Evolutionary conservation across 768 basidiomycete species (phyloP), one percentile per base, ranked within the genome.

Genomic region (Mycena leptocephala): DNA sequence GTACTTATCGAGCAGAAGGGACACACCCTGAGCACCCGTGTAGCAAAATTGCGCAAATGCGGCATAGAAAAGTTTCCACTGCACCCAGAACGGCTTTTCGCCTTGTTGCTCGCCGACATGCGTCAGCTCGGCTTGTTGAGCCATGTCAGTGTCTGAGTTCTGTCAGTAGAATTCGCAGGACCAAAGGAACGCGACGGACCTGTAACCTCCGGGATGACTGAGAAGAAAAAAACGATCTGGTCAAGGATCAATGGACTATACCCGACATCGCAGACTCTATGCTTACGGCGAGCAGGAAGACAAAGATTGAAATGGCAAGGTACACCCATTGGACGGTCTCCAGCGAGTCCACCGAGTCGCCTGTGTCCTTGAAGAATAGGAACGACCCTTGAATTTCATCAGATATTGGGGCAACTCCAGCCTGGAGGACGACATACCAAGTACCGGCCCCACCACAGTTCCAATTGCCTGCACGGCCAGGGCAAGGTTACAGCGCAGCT

Each of bases 311-410:
- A 62, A 85, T 84, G 35, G 84, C 83, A 24, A 84, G 83, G 43
- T 85, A 85, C 20, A 84, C 83, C 84, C 83, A 85, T 81, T 85
- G 84, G 0, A 85, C 84, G 13, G 75, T 84, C 70, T 82, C 80
- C 13, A 85, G 80, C 0, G 84, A 80, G 37, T 79, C 33, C 30
- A 83, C 84, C 37, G 76, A 82, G 55, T 85, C 84, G 18, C 80
- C 81, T 1, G 84, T 84, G 26, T 83, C 76, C 37, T 83, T 82
- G 80, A 85, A 85, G 75, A 85, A 85, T 0, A 83, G 81, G 53
- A 84, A 84, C 3, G 83, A 84, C 10, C 83, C 76, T 77, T 0
- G n/a, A n/a, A 8, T 10, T 51, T 51, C 11, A 5, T 51, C 24
- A n/a, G n/a, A 55, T 10, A 5, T 51, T n/a, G 22, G n/a, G n/a